phyloP scores from a whole-genome alignment of 2,329 filamentous ascomycete species.

The Phyllosticta citriasiana region DNA sequence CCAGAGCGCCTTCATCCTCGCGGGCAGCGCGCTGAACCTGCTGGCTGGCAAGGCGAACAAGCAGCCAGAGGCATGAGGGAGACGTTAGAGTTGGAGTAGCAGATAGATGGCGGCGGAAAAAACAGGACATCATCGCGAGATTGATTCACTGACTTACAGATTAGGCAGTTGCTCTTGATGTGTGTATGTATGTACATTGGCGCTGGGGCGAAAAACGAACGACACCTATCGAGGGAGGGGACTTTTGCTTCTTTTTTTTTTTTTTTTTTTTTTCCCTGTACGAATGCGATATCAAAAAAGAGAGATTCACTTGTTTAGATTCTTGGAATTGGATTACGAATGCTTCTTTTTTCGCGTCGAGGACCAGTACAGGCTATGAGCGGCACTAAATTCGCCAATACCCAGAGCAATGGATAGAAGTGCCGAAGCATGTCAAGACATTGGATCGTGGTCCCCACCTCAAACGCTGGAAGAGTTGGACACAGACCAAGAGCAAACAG shows the following conservation, averaged over 20 bases:
- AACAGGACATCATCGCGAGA: not conserved
- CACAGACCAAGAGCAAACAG: not conserved
- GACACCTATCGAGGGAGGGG: not conserved
- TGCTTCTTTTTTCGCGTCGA: too few species aligned
- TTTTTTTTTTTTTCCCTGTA: not conserved
- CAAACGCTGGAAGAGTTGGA: not conserved
- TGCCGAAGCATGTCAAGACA: too few species aligned
- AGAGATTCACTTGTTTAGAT: not conserved
- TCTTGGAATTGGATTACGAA: too few species aligned
- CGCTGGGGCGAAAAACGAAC: not conserved
- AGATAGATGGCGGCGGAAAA: constrained; percentile 2
- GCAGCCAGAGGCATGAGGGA: constrained; percentile 23
- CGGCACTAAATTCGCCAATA: too few species aligned
- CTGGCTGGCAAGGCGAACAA: constrained; percentile 52
- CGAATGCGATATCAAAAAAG: not conserved
- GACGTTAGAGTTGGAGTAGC: too few species aligned
- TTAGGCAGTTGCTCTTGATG: not conserved
- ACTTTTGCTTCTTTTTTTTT: not conserved
- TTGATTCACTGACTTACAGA: not conserved
- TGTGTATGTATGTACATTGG: not conserved
- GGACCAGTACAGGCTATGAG: too few species aligned
- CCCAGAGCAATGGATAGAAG: too few species aligned
- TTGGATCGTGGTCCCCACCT: not conserved
- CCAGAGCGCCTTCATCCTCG: constrained; percentile 84
- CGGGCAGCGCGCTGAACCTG: constrained; percentile 87